Evolutionary conservation across 169 alveolate genomes (phyloP).

Genomic region (Eimeria brunetti): DNA sequence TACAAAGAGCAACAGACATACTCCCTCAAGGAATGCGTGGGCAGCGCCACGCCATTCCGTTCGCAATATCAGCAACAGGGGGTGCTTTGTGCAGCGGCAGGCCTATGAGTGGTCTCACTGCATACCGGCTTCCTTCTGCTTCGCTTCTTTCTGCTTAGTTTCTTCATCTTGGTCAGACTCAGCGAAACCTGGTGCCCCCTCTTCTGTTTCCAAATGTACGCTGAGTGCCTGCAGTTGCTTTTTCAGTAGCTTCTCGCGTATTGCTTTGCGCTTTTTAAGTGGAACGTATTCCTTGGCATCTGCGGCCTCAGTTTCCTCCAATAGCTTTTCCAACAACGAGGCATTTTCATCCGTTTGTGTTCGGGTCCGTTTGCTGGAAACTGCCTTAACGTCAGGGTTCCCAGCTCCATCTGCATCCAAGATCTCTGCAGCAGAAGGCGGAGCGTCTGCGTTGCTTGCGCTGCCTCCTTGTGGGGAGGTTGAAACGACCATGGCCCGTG

Average conservation of each 20-base stretch:
- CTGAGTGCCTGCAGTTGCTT: constrained; percentile 71
- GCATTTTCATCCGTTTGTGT: constrained; percentile 25
- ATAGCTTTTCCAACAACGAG: constrained; percentile 38
- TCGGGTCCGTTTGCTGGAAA: constrained; percentile 12
- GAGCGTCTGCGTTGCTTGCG: background rate
- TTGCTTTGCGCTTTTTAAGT: constrained; percentile 67
- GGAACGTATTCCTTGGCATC: constrained; percentile 69
- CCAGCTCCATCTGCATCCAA: background rate
- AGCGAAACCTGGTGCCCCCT: background rate
- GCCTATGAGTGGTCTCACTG: background rate
- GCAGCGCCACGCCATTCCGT: background rate
- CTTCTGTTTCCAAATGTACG: constrained; percentile 71
- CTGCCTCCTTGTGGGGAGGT: background rate
- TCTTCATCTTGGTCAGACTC: constrained; percentile 56
- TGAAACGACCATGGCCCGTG: background rate
- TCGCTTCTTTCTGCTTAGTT: constrained; percentile 23
- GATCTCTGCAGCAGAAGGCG: background rate
- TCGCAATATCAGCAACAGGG: background rate
- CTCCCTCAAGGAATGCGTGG: background rate
- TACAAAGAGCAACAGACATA: background rate
- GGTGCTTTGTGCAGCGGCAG: too few species aligned
- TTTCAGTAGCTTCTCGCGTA: constrained; percentile 59
- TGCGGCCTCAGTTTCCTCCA: constrained; percentile 64
- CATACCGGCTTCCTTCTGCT: constrained; percentile 64
- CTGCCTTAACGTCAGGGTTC: background rate